phyloP scores from a whole-genome alignment of 2,329 filamentous ascomycete genomes.

The Chrysosporium keratinophilum region DNA sequence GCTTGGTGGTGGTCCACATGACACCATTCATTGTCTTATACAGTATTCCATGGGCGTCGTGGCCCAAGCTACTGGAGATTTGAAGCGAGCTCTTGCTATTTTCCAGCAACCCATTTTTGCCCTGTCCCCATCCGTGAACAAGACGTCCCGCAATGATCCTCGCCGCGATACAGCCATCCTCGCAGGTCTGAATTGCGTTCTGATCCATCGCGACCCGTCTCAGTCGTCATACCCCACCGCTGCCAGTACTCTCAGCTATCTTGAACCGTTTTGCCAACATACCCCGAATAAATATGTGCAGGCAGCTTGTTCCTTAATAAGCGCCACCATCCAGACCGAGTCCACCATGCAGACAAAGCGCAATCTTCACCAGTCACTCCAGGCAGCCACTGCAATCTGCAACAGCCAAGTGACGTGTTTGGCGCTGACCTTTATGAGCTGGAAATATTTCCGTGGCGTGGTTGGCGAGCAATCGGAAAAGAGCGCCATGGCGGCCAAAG shows the following conservation, averaged over 20 bases:
- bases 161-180: conserved; percentile 57
- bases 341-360: conserved; percentile 69
- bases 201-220: conserved; percentile 57
- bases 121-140: conserved; percentile 34
- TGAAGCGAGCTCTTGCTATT: conserved; percentile 55
- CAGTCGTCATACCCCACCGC: conserved; percentile 51
- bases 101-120: conserved; percentile 55
- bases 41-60: conserved; percentile 67
- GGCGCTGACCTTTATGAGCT: conserved; percentile 74
- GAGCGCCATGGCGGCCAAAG: conserved; percentile 58
- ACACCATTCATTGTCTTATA: conserved; percentile 44
- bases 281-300: conserved; percentile 66
- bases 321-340: conserved; percentile 55
- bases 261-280: conserved; percentile 57
- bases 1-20: conserved; percentile 32
- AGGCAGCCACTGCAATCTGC: conserved; percentile 54
- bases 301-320: conserved; percentile 66
- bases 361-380: conserved; percentile 62
- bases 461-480: conserved; percentile 72
- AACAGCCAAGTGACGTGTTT: conserved; percentile 78
- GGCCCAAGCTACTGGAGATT: conserved; percentile 63
- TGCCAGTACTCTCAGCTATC: conserved; percentile 50
- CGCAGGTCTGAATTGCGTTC: conserved; percentile 53
- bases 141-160: conserved; percentile 38
- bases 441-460: conserved; percentile 68